Percentiles rank a stretch among this genome's conserved stretches.
phyloP scores from a whole-genome alignment of 2,329 filamentous ascomycete species.

The Diaporthe nobilis region DNA sequence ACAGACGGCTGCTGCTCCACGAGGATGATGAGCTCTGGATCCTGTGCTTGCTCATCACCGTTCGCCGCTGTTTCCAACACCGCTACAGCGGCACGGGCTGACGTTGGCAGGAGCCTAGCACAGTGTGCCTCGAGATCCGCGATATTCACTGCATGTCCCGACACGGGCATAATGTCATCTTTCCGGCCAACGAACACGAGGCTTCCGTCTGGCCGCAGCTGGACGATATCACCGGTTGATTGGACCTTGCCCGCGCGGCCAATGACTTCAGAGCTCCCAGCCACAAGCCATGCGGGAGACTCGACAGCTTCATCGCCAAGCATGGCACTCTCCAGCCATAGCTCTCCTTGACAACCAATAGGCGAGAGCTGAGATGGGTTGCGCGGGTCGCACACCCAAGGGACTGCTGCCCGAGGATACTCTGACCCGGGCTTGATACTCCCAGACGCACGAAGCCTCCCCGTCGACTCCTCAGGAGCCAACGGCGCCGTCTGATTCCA shows the following conservation, averaged over 20 bases:
- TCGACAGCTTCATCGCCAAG: constrained; percentile 48
- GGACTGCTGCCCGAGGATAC: constrained; percentile 53
- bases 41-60: not conserved
- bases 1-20: constrained; percentile 49
- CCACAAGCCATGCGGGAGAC: constrained; percentile 51
- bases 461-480: constrained; percentile 48
- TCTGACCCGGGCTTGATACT: constrained; percentile 45
- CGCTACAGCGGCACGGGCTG: constrained; percentile 47
- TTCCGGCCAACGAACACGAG: constrained; percentile 49
- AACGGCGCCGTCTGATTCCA: constrained; percentile 56
- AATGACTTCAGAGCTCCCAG: constrained; percentile 50
- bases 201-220: constrained; percentile 46
- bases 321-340: constrained; percentile 57
- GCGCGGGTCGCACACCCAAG: constrained; percentile 51
- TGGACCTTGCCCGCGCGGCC: constrained; percentile 50
- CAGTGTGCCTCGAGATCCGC: constrained; percentile 57
- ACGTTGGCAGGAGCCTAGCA: constrained; percentile 51
- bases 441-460: constrained; percentile 42
- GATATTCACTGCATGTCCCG: constrained; percentile 57
- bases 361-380: constrained; percentile 55
- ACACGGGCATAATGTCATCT: constrained; percentile 47
- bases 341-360: constrained; percentile 55
- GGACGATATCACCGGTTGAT: constrained; percentile 50
- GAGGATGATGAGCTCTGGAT: constrained; percentile 49
- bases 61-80: constrained; percentile 42